Conservation (phyloP, 2,329 filamentous ascomycete species). For the Botrytis byssoidea region DNA sequence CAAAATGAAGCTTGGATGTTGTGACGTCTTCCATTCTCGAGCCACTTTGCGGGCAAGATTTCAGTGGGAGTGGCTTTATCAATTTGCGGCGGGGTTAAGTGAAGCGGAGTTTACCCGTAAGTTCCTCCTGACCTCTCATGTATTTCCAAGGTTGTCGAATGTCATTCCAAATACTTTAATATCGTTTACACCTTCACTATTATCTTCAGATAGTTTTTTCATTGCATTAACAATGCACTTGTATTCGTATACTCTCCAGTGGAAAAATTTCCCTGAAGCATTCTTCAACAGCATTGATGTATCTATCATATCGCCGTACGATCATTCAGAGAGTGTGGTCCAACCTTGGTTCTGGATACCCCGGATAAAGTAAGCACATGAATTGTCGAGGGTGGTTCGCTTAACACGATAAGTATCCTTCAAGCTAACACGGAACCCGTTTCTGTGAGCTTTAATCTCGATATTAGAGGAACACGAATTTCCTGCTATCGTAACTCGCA, state of each 20-base stretch:
- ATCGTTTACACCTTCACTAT: background rate
- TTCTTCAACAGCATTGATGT: background rate
- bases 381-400: background rate
- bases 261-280: background rate
- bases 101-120: background rate
- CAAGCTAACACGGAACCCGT: background rate
- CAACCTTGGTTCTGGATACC: background rate
- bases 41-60: conserved; percentile 5
- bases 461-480: background rate
- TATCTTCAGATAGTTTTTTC: too few species aligned
- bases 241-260: background rate
- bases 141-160: background rate
- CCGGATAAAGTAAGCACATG: background rate
- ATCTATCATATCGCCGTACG: background rate
- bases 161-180: background rate
- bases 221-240: too few species aligned
- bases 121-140: too few species aligned
- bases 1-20: background rate
- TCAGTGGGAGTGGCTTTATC: conserved; percentile 2
- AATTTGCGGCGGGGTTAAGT: background rate
- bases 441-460: background rate
- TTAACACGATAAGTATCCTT: background rate
- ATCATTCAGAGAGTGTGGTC: background rate
- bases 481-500: background rate
- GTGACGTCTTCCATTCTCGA: conserved; percentile 6